Evolutionary conservation across 192 early-diverging fungal species (phyloP), one percentile per base, ranked within the genome.

Genomic region (Coemansia sp.): DNA sequence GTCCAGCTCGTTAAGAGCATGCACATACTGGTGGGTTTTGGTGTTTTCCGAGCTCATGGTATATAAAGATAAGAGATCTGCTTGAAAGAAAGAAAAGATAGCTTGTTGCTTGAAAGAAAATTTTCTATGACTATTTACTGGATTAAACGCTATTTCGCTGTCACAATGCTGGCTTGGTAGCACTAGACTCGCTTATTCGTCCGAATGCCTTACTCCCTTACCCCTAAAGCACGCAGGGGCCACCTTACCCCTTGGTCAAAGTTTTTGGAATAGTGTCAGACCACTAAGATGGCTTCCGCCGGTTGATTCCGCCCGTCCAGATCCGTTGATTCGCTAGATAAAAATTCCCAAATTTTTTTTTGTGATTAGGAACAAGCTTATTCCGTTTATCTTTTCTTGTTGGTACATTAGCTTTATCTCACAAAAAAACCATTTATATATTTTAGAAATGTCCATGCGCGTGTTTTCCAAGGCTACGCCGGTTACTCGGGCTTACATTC

Each of bases 1-100:
- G 70, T 96, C 94, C 50, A 94, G 87, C 72, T 94, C 94, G 65
- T 95, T 95, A 16, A 95, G 82, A 12, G 92, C 89, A 45, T 84
- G 70, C 43, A 78, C 61, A 30, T 63, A 67, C 47, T 55, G 66
- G 48, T 62, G 66, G 57, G 14, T 46, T 15, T 26, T 54, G 53
- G 35, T 36, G 36, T 37, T 43, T 19, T 51, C 52, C 20, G 57
- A 14, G 65, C 48, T 61, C 63, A 70, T 65, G 42, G 20, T 39
- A 6, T 43, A 26, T 26, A 26, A 26, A 26, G 23, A 26, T 26
- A 26, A 26, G 23, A 26, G 23, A 26, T 26, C 23, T 26, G 23
- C 23, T 26, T 26, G 4, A 39, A 39, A n/a, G 6, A n/a, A 10
- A 39, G 38, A 6, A 39, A 6, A 6, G n/a, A 6, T 14, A 39